These are phyloP conservation scores for Stagonosporopsis rhizophila DNA, from an alignment of 2,329 filamentous ascomycete species.

Conservation along the genomic window DNA sequence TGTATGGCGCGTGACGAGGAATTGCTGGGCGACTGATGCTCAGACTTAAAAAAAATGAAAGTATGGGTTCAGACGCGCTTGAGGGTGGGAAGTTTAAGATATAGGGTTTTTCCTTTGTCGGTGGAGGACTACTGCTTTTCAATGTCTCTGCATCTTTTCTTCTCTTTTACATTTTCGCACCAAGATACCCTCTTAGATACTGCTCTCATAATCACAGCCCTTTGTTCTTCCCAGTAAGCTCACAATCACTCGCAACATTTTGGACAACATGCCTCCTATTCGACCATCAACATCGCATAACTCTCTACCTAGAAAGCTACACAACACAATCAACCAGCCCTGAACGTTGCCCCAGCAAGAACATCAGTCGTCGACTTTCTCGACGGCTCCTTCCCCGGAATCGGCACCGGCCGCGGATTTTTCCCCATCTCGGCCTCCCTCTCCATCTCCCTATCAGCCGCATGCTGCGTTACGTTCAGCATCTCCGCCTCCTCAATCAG, in stretches of 20 bases:
- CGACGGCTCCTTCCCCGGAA: neutral
- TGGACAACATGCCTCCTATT: neutral
- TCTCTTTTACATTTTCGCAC: constrained; percentile 7
- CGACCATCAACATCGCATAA: neutral
- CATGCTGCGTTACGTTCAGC: neutral
- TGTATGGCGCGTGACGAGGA: constrained; percentile 52
- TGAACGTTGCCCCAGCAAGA: neutral
- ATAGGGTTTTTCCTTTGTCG: neutral
- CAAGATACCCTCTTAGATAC: constrained; percentile 28
- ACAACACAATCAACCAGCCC: neutral
- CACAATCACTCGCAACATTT: neutral
- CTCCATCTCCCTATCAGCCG: neutral
- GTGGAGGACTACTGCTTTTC: neutral
- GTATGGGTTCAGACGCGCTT: neutral
- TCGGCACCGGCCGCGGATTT: neutral
- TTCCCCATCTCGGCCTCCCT: neutral
- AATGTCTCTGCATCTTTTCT: neutral
- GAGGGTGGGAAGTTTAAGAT: neutral
- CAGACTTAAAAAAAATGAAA: neutral
- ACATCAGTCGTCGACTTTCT: neutral
- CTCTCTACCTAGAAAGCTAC: neutral
- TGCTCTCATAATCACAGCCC: constrained; percentile 16
- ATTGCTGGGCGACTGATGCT: constrained; percentile 40
- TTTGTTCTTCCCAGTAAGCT: neutral
- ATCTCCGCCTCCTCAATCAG: neutral